Evolutionary conservation across 2,329 filamentous ascomycete species (phyloP).

Genomic region (Clonostachys solani): DNA sequence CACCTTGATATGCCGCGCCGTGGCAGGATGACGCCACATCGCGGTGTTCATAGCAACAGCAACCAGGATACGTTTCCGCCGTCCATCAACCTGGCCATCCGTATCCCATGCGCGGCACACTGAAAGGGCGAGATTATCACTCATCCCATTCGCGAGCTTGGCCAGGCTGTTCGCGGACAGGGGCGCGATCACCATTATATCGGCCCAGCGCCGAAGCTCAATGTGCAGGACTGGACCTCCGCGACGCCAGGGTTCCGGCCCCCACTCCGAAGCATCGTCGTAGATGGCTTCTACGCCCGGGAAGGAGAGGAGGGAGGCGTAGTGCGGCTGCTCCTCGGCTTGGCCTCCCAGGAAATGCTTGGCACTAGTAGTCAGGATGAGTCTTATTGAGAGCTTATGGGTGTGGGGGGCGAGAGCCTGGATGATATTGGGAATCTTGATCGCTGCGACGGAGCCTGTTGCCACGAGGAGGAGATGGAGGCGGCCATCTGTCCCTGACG

Average conservation of each 20-base stretch:
- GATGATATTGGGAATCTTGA: constrained; percentile 72
- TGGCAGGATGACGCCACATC: constrained; percentile 88
- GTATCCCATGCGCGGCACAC: constrained; percentile 83
- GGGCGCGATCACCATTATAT: constrained; percentile 78
- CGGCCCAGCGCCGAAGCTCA: constrained; percentile 73
- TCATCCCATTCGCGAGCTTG: constrained; percentile 75
- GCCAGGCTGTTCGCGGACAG: constrained; percentile 82
- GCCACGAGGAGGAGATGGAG: too few relatives aligned
- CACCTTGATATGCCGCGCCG: constrained; percentile 63
- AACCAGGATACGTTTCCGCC: constrained; percentile 66
- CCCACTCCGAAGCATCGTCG: constrained; percentile 72
- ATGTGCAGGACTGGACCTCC: constrained; percentile 86
- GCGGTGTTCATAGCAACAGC: constrained; percentile 84
- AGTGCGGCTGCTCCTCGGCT: constrained; percentile 68
- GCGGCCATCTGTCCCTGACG: too few relatives aligned
- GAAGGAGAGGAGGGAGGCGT: constrained; percentile 52
- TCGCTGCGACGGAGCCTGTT: constrained; percentile 69
- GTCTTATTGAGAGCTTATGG: constrained; percentile 69
- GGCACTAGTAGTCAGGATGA: constrained; percentile 75
- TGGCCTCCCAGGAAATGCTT: constrained; percentile 74
- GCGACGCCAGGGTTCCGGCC: constrained; percentile 72
- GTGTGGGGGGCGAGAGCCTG: constrained; percentile 43
- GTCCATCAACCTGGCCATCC: too few relatives aligned
- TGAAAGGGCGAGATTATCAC: constrained; percentile 69
- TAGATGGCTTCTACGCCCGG: constrained; percentile 79